phyloP scores from a whole-genome alignment of 306 rosid genomes.

The Cucumis hystrix region DNA sequence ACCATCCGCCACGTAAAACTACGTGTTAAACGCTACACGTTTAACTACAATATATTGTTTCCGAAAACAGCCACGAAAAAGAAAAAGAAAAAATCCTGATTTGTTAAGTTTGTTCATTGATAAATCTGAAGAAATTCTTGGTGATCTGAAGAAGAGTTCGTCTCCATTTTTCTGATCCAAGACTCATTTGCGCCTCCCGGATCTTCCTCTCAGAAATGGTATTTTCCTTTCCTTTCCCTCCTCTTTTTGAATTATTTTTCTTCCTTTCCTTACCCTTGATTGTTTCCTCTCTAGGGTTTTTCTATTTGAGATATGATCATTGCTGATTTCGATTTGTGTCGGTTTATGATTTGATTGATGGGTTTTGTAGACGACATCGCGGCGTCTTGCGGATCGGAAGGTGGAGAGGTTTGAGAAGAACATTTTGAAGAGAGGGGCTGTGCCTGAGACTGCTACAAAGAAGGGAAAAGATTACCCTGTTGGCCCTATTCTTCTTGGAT shows the following conservation, averaged over 20 bases:
- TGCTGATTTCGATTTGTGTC: not conserved
- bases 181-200: not conserved
- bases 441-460: slow-evolving; percentile 70
- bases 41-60: not conserved
- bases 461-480: slow-evolving; percentile 94
- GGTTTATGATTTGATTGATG: not conserved
- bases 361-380: slow-evolving; percentile 68
- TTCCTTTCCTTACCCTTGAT: not conserved
- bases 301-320: not conserved
- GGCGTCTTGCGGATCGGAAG: slow-evolving; percentile 90
- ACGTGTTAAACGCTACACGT: not conserved
- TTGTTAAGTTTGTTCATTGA: not conserved
- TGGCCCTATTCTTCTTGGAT: slow-evolving; percentile 80
- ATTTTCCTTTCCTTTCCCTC: not conserved
- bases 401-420: slow-evolving; percentile 85
- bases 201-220: slow-evolving; percentile 2
- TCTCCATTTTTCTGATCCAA: not conserved
- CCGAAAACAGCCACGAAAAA: not conserved
- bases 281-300: not conserved
- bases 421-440: slow-evolving; percentile 81
- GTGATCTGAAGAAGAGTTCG: not conserved
- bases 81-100: not conserved
- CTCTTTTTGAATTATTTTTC: no score
- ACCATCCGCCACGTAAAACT: not conserved
- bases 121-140: not conserved